These are phyloP conservation scores for Mycogone perniciosa DNA, from an alignment of 2,329 filamentous ascomycete genomes.

Conservation along the genomic window DNA sequence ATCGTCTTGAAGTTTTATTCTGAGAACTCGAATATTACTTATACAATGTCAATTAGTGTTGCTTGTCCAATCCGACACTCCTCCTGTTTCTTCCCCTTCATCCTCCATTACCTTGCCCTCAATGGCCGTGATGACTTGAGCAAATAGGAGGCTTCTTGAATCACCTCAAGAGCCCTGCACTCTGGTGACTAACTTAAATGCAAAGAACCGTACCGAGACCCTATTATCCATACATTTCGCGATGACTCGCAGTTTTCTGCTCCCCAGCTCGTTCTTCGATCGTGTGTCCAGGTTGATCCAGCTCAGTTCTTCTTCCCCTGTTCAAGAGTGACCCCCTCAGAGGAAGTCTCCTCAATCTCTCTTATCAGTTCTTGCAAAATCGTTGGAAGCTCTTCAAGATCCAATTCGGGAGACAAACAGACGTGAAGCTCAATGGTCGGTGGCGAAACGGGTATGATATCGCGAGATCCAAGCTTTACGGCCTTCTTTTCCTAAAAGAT, in stretches of 20 bases:
- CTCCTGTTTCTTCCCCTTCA: neutral
- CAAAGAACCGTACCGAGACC: too few relatives aligned
- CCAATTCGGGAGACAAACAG: neutral
- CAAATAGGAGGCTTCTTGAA: too few relatives aligned
- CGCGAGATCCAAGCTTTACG: slow-evolving; percentile 17
- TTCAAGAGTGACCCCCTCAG: slow-evolving; percentile 4
- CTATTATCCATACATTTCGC: too few relatives aligned
- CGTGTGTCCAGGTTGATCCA: too few relatives aligned
- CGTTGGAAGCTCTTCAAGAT: slow-evolving; percentile 1
- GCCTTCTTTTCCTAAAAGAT: slow-evolving; percentile 23
- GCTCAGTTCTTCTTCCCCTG: slow-evolving; percentile 2
- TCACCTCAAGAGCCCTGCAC: too few relatives aligned
- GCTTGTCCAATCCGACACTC: neutral
- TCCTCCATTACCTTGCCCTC: neutral
- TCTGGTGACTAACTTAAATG: too few relatives aligned
- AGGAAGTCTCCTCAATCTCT: slow-evolving; percentile 12
- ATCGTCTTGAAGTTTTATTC: neutral
- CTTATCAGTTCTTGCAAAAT: slow-evolving; percentile 7
- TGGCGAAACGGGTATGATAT: slow-evolving; percentile 17
- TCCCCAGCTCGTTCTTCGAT: too few relatives aligned
- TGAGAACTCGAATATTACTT: neutral
- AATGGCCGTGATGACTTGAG: slow-evolving; percentile 1
- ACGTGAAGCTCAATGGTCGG: neutral
- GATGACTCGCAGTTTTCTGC: too few relatives aligned
- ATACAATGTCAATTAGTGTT: neutral